Evolutionary conservation across 163 green algal species (phyloP).

Genomic region (Coccomyxa subellipsoidea): DNA sequence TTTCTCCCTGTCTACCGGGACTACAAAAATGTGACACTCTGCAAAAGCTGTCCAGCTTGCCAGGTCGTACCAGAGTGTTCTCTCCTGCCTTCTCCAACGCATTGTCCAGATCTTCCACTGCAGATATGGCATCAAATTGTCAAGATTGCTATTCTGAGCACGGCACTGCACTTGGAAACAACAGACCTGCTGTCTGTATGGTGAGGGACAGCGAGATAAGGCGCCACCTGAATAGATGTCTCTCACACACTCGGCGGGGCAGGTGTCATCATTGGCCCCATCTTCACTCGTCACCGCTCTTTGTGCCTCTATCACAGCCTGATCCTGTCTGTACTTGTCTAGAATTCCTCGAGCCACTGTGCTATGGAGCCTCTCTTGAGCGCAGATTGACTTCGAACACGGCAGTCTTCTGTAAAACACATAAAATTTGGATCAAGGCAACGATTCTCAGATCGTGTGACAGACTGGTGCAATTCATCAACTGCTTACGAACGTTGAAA

Average conservation of each 20-base stretch:
- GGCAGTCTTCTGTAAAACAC: not conserved
- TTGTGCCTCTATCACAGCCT: not conserved
- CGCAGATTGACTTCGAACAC: not conserved
- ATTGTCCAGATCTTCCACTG: conserved; percentile 28
- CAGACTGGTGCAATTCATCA: not conserved
- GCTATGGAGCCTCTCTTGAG: not conserved
- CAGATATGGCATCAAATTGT: no score
- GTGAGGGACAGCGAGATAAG: not conserved
- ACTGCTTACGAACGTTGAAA: not conserved
- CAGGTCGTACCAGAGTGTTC: conserved; percentile 28
- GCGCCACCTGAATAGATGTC: conserved; percentile 21
- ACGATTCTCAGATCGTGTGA: no score
- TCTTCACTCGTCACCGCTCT: not conserved
- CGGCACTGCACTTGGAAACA: no score
- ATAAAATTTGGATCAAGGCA: not conserved
- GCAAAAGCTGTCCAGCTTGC: not conserved
- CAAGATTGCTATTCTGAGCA: no score
- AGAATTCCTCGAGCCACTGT: conserved; percentile 4
- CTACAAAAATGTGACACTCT: not conserved
- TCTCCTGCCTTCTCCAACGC: not conserved
- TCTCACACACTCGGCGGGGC: conserved; percentile 23
- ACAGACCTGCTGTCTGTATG: not conserved
- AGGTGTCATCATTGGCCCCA: conserved; percentile 18
- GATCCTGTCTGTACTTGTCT: conserved; percentile 8
- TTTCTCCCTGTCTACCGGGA: not conserved